Evolutionary conservation across 805 yeast species (phyloP).

Genomic region (Starmerella powellii): DNA sequence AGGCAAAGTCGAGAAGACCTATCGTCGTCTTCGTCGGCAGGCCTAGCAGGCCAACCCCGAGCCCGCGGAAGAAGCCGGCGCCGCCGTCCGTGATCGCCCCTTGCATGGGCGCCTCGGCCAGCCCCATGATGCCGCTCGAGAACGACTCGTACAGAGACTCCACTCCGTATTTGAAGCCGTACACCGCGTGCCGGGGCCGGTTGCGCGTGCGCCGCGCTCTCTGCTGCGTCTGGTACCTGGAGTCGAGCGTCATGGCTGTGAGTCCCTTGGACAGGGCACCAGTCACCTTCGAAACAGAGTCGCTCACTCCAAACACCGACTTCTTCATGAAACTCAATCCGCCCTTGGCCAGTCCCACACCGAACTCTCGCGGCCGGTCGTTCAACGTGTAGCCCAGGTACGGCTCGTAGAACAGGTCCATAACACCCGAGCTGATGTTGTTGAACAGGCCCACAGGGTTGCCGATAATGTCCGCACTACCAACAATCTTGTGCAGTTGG

Average conservation of each 20-base stretch:
- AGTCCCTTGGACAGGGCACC: slow-evolving; percentile 92
- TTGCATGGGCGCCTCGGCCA: slow-evolving; percentile 80
- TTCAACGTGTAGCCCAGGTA: slow-evolving; percentile 89
- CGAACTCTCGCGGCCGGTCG: slow-evolving; percentile 91
- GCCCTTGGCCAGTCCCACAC: slow-evolving; percentile 92
- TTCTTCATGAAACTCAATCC: slow-evolving; percentile 88
- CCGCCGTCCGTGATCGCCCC: slow-evolving; percentile 89
- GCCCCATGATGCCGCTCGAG: slow-evolving; percentile 77
- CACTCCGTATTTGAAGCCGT: slow-evolving; percentile 78
- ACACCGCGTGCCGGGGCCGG: slow-evolving; percentile 70
- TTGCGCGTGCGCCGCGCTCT: slow-evolving; percentile 63
- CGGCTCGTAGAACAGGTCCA: slow-evolving; percentile 95
- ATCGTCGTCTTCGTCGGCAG: slow-evolving; percentile 94
- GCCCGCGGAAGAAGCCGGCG: slow-evolving; percentile 80
- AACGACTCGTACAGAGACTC: slow-evolving; percentile 76
- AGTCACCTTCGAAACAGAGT: slow-evolving; percentile 82
- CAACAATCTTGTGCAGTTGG: slow-evolving; percentile 83
- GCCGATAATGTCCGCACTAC: slow-evolving; percentile 92
- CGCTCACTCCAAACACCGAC: slow-evolving; percentile 88
- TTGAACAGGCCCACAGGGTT: slow-evolving; percentile 96
- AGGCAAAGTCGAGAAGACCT: slow-evolving; percentile 85
- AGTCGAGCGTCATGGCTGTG: slow-evolving; percentile 80
- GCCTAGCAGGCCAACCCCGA: slow-evolving; percentile 91
- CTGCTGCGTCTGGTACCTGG: slow-evolving; percentile 69
- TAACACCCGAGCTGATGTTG: slow-evolving; percentile 83